Percentiles rank a stretch among this genome's conserved stretches.
Conservation (phyloP, 2,329 filamentous ascomycete genomes). For the Phaeomoniella chlamydospora region DNA sequence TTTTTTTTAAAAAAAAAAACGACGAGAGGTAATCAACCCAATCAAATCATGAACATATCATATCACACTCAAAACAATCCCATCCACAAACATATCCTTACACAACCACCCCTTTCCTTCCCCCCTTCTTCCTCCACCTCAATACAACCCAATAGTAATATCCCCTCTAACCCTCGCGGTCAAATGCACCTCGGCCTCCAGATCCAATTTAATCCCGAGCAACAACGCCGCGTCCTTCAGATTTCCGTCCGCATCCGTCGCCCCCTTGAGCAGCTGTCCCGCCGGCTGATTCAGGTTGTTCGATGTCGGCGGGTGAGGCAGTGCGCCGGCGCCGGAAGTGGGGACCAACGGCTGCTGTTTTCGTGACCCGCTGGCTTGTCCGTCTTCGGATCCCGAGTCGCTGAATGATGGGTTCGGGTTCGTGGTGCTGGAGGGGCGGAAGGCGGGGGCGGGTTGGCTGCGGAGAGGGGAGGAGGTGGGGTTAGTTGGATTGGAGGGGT, state of each 20-base stretch:
- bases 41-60: too few relatives aligned
- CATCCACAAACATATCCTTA: too few relatives aligned
- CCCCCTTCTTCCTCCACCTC: too few relatives aligned
- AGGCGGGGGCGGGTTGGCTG: too few relatives aligned
- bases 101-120: too few relatives aligned
- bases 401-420: conserved; percentile 12
- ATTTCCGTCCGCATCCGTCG: conserved; percentile 40
- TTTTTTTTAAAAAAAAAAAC: too few relatives aligned
- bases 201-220: conserved; percentile 48
- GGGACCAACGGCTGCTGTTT: conserved; percentile 2
- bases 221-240: conserved; percentile 43
- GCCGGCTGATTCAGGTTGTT: conserved; percentile 23
- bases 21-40: too few relatives aligned
- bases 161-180: conserved; percentile 47
- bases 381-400: conserved; percentile 22
- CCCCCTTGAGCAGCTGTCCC: conserved; percentile 20
- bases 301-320: conserved; percentile 19
- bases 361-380: conserved; percentile 21
- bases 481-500: too few relatives aligned
- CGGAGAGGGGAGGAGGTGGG: too few relatives aligned
- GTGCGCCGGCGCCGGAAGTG: too few relatives aligned
- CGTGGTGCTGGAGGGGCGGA: conserved; percentile 12
- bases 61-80: too few relatives aligned
- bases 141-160: conserved; percentile 45
- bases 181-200: conserved; percentile 48